These are phyloP conservation scores for Daldinia decipiens DNA, from an alignment of 495 filamentous ascomycete species.

Conservation along the genomic window DNA sequence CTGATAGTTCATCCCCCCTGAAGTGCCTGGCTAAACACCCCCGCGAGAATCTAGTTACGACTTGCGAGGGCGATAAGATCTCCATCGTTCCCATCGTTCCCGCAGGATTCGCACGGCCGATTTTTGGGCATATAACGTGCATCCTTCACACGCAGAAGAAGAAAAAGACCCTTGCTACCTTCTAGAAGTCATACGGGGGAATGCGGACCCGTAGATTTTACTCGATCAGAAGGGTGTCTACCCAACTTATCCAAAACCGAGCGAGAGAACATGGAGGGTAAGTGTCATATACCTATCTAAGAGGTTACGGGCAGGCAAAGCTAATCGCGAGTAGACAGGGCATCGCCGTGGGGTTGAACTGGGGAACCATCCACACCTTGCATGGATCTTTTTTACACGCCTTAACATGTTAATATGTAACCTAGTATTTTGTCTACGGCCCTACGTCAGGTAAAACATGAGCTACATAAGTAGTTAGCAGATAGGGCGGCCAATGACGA, in stretches of 20 bases:
- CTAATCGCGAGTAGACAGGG: neutral
- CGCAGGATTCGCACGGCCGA: slow-evolving; percentile 27
- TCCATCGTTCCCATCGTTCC: slow-evolving; percentile 13
- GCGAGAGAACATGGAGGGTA: slow-evolving; percentile 17
- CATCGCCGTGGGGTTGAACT: slow-evolving; percentile 30
- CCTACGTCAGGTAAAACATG: slow-evolving; percentile 29
- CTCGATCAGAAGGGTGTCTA: slow-evolving; percentile 29
- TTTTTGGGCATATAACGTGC: slow-evolving; percentile 23
- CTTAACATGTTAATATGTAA: slow-evolving; percentile 21
- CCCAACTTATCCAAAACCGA: slow-evolving; percentile 32
- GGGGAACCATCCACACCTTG: slow-evolving; percentile 23
- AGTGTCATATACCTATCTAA: slow-evolving; percentile 28
- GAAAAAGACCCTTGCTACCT: slow-evolving; percentile 20
- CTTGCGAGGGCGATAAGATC: slow-evolving; percentile 12
- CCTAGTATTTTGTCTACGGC: slow-evolving; percentile 32
- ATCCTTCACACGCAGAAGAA: slow-evolving; percentile 6
- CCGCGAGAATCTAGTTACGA: slow-evolving; percentile 3
- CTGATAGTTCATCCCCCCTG: slow-evolving; percentile 15
- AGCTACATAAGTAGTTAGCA: slow-evolving; percentile 16
- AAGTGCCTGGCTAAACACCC: slow-evolving; percentile 24
- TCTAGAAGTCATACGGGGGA: slow-evolving; percentile 33
- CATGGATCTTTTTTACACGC: slow-evolving; percentile 32
- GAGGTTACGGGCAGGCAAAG: slow-evolving; percentile 11
- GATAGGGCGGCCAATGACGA: slow-evolving; percentile 44
- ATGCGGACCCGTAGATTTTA: slow-evolving; percentile 11